Conservation (phyloP, 2,329 filamentous ascomycete species). For the Diplodia scrobiculata region DNA sequence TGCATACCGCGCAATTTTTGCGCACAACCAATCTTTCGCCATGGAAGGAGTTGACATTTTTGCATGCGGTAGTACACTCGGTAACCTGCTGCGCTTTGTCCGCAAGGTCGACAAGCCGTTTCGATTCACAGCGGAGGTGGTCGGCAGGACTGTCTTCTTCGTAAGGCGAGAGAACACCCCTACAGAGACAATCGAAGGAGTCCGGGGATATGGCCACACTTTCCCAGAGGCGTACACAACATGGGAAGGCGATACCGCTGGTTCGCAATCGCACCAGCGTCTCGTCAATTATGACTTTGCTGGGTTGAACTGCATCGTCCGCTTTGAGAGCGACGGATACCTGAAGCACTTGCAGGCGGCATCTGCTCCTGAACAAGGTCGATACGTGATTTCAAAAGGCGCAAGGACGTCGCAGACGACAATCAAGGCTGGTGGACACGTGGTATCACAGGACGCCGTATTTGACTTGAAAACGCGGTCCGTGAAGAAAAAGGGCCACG, state of each 20-base stretch:
- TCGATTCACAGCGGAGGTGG: slow-evolving; percentile 60
- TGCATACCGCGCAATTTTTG: slow-evolving; percentile 50
- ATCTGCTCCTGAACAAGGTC: too few species aligned
- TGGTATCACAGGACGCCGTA: slow-evolving; percentile 48
- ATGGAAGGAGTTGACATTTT: slow-evolving; percentile 56
- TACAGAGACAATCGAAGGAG: slow-evolving; percentile 56
- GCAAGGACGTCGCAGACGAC: too few species aligned
- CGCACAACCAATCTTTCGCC: slow-evolving; percentile 43
- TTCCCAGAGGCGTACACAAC: slow-evolving; percentile 69
- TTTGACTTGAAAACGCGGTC: slow-evolving; percentile 59
- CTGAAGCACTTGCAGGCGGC: slow-evolving; percentile 33
- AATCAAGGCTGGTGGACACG: slow-evolving; percentile 34
- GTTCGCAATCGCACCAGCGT: slow-evolving; percentile 64
- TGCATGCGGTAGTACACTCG: slow-evolving; percentile 63
- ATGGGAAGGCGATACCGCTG: slow-evolving; percentile 59
- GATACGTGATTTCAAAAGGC: too few species aligned
- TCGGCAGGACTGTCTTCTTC: slow-evolving; percentile 64
- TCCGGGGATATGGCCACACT: slow-evolving; percentile 65
- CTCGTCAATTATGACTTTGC: slow-evolving; percentile 62
- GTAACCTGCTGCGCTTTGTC: slow-evolving; percentile 62
- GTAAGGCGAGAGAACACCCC: slow-evolving; percentile 64
- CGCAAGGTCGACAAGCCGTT: slow-evolving; percentile 54
- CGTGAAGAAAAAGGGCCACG: slow-evolving; percentile 37
- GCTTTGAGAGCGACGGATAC: slow-evolving; percentile 64
- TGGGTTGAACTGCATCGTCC: slow-evolving; percentile 55